Evolutionary conservation across 2,329 filamentous ascomycete genomes (phyloP).

Genomic region (Curvularia spicifera): DNA sequence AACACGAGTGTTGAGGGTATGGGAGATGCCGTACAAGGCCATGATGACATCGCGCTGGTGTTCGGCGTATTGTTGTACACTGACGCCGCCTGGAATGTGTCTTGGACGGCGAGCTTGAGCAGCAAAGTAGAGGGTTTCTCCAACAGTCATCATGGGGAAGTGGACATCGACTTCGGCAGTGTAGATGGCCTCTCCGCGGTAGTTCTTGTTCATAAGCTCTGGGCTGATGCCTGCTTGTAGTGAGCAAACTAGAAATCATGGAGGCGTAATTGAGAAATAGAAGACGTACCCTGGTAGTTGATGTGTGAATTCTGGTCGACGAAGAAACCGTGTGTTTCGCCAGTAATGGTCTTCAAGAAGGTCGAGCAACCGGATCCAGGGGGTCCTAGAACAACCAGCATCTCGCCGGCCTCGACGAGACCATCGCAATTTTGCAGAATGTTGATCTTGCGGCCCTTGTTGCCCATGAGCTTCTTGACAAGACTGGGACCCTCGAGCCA

Average conservation of each 20-base stretch:
- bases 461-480: constrained; percentile 44
- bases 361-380: constrained; percentile 77
- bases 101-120: constrained; percentile 72
- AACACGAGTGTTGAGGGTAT: constrained; percentile 74
- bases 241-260: constrained; percentile 15
- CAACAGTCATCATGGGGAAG: constrained; percentile 77
- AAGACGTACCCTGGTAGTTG: constrained; percentile 70
- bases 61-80: constrained; percentile 61
- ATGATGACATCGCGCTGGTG: constrained; percentile 64
- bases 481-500: constrained; percentile 51
- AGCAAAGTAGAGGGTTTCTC: constrained; percentile 80
- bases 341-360: constrained; percentile 81
- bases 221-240: constrained; percentile 63
- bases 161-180: constrained; percentile 84
- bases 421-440: constrained; percentile 73
- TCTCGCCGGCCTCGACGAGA: constrained; percentile 72
- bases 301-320: constrained; percentile 74
- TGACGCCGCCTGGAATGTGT: constrained; percentile 64
- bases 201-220: constrained; percentile 76
- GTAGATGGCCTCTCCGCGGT: constrained; percentile 86
- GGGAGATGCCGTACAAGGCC: constrained; percentile 74
- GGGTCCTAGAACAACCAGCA: constrained; percentile 76
- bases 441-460: constrained; percentile 58
- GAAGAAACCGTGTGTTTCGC: constrained; percentile 80
- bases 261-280: neutral